phyloP scores from a whole-genome alignment of 352 stramenopile species.

The Phytopythium vexans region DNA sequence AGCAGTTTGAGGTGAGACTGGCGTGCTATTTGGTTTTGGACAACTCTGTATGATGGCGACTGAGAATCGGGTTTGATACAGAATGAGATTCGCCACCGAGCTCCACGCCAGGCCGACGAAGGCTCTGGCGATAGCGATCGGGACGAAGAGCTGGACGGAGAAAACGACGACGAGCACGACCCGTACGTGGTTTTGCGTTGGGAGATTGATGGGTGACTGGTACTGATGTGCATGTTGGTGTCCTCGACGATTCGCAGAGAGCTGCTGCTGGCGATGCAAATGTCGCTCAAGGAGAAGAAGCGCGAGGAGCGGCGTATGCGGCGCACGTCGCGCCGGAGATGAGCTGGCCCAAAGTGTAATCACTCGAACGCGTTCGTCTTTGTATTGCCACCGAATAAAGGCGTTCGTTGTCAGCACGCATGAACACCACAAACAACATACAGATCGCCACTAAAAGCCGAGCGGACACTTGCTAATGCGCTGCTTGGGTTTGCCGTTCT shows the following conservation, averaged over 20 bases:
- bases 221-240: conserved; percentile 4
- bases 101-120: conserved; percentile 22
- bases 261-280: conserved; percentile 41
- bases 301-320: conserved; percentile 40
- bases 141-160: conserved; percentile 8
- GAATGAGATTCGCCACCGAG: conserved; percentile 77
- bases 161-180: conserved; percentile 43
- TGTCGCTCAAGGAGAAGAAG: conserved; percentile 71
- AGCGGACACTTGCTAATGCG: conserved; percentile 59
- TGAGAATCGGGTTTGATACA: conserved; percentile 12
- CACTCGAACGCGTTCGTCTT: background rate
- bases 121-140: background rate
- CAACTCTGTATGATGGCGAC: background rate
- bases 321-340: conserved; percentile 37
- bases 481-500: conserved; percentile 43
- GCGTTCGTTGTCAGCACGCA: background rate
- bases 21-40: background rate
- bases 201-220: too few relatives aligned
- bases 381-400: background rate
- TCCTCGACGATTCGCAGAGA: conserved; percentile 24
- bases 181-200: conserved; percentile 25
- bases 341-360: conserved; percentile 2
- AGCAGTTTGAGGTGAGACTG: conserved; percentile 75
- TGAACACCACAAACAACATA: background rate
- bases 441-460: conserved; percentile 33